A percentile compares a stretch with the other conserved stretches of the same genome.
phyloP scores from a whole-genome alignment of 2,329 filamentous ascomycete genomes.

The Tolypocladium cylindrosporum region DNA sequence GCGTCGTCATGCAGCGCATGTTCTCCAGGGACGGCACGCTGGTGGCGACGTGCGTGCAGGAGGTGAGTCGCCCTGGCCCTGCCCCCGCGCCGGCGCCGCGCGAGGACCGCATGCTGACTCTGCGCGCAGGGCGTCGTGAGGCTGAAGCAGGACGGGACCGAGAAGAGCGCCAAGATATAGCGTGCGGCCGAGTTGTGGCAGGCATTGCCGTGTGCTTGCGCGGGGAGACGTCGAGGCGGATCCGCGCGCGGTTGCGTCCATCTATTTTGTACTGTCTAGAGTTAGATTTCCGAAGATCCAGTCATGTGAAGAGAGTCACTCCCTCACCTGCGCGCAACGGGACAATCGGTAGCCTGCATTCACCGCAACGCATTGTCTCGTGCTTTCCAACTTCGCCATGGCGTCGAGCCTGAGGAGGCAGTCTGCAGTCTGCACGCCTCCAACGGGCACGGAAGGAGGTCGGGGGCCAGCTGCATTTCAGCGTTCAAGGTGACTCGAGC shows the following conservation, averaged over 20 bases:
- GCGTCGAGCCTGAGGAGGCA: neutral
- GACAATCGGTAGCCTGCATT: too few species aligned
- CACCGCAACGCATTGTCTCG: neutral
- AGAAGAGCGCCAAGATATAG: conserved; percentile 24
- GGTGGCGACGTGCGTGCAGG: conserved; percentile 71
- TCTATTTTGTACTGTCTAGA: neutral
- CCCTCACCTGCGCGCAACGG: too few species aligned
- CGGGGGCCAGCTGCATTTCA: too few species aligned
- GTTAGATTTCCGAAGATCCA: neutral
- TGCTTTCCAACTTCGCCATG: neutral
- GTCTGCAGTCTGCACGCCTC: neutral
- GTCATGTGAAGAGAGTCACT: neutral
- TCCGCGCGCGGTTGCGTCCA: too few species aligned
- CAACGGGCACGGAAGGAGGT: too few species aligned
- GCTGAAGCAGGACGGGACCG: conserved; percentile 30
- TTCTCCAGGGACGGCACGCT: conserved; percentile 61
- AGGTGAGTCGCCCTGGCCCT: conserved; percentile 36
- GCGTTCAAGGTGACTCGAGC: too few species aligned
- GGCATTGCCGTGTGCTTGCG: neutral
- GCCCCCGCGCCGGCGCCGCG: neutral
- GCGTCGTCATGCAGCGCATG: conserved; percentile 66
- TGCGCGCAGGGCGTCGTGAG: conserved; percentile 36
- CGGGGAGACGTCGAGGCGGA: neutral
- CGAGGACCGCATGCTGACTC: neutral
- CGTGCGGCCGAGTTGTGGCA: neutral